Conservation (phyloP, 768 basidiomycete species). For the Boletus sensibilis region DNA sequence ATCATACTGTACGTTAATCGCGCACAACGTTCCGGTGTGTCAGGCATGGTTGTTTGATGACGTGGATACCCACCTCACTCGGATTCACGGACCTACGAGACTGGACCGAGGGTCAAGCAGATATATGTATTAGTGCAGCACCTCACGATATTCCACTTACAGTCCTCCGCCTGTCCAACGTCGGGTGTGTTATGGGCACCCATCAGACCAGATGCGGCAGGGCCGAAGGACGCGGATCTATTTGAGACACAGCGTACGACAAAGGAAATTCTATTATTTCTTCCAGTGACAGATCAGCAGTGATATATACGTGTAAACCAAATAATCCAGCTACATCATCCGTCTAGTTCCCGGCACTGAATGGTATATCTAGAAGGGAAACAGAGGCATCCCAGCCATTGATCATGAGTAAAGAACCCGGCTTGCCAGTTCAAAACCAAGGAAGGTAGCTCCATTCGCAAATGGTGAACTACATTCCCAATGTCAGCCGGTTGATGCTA, state of each 20-base stretch:
- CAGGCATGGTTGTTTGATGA: not conserved
- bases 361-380: not conserved
- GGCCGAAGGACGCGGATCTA: not conserved
- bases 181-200: not conserved
- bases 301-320: slow-evolving; percentile 1
- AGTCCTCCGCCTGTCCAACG: not conserved
- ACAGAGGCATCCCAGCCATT: not conserved
- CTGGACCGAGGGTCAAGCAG: not conserved
- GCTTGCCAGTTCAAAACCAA: slow-evolving; percentile 92
- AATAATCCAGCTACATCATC: not conserved
- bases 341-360: not conserved
- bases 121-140: not conserved
- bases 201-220: not conserved
- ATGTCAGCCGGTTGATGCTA: slow-evolving; percentile 7
- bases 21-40: not conserved
- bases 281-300: not conserved
- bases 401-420: slow-evolving; percentile 52
- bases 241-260: not conserved
- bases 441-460: slow-evolving; percentile 95
- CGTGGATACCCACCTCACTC: not conserved
- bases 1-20: not conserved
- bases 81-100: not conserved
- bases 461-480: slow-evolving; percentile 74
- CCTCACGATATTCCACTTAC: not conserved
- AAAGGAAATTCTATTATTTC: not conserved